Base-by-base conservation (phyloP, 192 early-diverging fungal species). In the Coemansia sp. region DNA sequence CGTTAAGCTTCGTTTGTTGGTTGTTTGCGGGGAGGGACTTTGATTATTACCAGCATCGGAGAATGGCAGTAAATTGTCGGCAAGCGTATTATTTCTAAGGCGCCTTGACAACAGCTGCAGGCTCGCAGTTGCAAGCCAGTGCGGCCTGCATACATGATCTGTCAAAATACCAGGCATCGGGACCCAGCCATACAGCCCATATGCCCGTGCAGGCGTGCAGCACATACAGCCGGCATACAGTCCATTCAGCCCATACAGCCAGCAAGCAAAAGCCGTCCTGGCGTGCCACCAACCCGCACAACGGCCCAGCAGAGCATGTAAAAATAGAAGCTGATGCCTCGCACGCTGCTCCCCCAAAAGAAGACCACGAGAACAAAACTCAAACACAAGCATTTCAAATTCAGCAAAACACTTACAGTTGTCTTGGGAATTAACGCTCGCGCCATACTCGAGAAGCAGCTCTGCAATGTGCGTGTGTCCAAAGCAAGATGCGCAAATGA, bases 401-500 rank as follows among this genome's bases (percentile, higher is more conserved):
- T n/a, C 46, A 12, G 32, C 32, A 33, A 10, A 8, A 48, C 60
- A 81, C 86, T 82, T 78, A 78, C 86, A 93, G 82, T 84, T 87
- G 82, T 98, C 95, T 56, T 86, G 81, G 32, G 73, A 72, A 71
- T 98, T 83, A 21, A 93, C 84, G 51, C 80, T 73, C 12, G 89
- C 92, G 35, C 91, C 92, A 40, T 83, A 81, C 54, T 82, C 73
- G 9, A 98, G 60, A 18, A 98, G 73, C 40, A 87, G 65, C 52
- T 74, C 70, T 8, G 82, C 89, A 65, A 95, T 82, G 43, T 88
- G 82, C 5, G 80, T 66, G 55, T 93, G 85, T 32, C 91, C 93
- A 83, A 95, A 94, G 56, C 92, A 93, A 29, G 89, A 84, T 2
- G 94, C 89, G 62, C 92, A 94, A 47, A 93, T 91, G 42, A 98